These are phyloP conservation scores for Candida sanyaensis DNA, from an alignment of 1,139 yeast species.

Conservation along the genomic window DNA sequence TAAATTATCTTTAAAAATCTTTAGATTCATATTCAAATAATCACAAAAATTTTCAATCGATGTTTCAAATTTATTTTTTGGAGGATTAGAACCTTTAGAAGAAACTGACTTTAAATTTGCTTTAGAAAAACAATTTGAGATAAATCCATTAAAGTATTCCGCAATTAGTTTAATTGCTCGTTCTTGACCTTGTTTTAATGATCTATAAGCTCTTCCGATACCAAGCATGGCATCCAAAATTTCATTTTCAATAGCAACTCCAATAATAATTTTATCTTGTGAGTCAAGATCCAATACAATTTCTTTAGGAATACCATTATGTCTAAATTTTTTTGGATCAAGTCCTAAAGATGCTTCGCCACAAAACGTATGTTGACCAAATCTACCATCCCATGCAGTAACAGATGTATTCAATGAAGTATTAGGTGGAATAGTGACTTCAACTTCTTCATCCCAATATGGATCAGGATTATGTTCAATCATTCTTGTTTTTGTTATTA, in stretches of 20 bases:
- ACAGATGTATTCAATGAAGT: constrained; percentile 49
- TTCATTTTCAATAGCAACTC: constrained; percentile 77
- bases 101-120: constrained; percentile 52
- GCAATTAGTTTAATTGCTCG: constrained; percentile 68
- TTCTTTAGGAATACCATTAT: constrained; percentile 70
- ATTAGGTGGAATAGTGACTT: constrained; percentile 49
- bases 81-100: constrained; percentile 44
- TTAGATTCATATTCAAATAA: constrained; percentile 69
- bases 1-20: constrained; percentile 63
- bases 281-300: constrained; percentile 63
- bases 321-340: constrained; percentile 65
- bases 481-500: constrained; percentile 73
- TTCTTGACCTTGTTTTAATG: constrained; percentile 61
- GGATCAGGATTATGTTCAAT: constrained; percentile 68
- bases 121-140: constrained; percentile 43
- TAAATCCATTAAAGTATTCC: constrained; percentile 53
- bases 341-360: constrained; percentile 67
- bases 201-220: constrained; percentile 74
- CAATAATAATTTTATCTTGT: constrained; percentile 64
- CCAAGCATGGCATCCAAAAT: constrained; percentile 75
- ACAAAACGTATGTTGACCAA: constrained; percentile 63
- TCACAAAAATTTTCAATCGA: constrained; percentile 77
- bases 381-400: constrained; percentile 74
- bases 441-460: constrained; percentile 88
- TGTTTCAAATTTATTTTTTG: constrained; percentile 59